Evolutionary conservation across 2,329 filamentous ascomycete species (phyloP).

Genomic region (Fusarium domesticum): DNA sequence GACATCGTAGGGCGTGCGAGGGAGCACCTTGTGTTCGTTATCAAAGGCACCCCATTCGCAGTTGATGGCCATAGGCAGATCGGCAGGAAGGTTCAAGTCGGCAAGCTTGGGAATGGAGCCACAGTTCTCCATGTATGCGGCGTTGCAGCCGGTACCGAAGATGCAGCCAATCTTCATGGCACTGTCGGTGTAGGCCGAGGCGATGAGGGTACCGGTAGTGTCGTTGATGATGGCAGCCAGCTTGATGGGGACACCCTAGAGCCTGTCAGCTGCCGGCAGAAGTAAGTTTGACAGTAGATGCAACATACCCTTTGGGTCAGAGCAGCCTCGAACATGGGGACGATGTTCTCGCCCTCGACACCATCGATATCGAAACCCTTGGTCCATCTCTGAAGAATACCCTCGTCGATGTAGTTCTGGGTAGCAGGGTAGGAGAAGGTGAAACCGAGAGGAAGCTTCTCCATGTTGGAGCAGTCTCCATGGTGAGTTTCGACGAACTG

Average conservation of each 20-base stretch:
- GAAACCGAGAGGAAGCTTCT: constrained; percentile 78
- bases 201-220: constrained; percentile 94
- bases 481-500: constrained; percentile 89
- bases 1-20: constrained; percentile 79
- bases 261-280: constrained; percentile 8
- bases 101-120: constrained; percentile 91
- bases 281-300: not conserved
- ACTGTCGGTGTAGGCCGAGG: constrained; percentile 92
- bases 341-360: constrained; percentile 86
- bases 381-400: constrained; percentile 90
- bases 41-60: constrained; percentile 98
- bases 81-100: constrained; percentile 80
- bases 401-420: constrained; percentile 90
- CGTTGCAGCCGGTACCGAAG: constrained; percentile 97
- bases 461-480: constrained; percentile 58
- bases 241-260: constrained; percentile 82
- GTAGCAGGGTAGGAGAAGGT: constrained; percentile 95
- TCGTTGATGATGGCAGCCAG: constrained; percentile 94
- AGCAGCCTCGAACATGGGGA: constrained; percentile 80
- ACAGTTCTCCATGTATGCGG: constrained; percentile 93
- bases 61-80: constrained; percentile 90
- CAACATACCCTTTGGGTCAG: constrained; percentile 54
- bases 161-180: constrained; percentile 96
- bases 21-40: constrained; percentile 86
- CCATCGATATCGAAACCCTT: constrained; percentile 95